Evolutionary conservation across 2,329 filamentous ascomycete species (phyloP).

Genomic region (Aspergillus latus): DNA sequence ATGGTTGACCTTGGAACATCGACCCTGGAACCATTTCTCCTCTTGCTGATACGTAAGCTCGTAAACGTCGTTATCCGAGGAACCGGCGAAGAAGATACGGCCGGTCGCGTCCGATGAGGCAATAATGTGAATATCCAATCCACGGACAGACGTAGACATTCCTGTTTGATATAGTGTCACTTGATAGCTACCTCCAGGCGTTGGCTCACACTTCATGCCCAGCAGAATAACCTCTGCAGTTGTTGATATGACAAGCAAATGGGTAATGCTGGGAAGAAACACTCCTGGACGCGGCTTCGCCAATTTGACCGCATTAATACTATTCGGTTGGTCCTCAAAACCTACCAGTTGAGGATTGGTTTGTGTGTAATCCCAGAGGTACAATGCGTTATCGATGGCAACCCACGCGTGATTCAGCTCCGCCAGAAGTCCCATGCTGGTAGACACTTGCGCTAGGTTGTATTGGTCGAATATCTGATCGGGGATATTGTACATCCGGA

Average conservation of each 20-base stretch:
- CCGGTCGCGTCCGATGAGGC: conserved; percentile 74
- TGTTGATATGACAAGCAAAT: conserved; percentile 87
- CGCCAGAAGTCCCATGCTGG: conserved; percentile 93
- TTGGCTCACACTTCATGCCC: conserved; percentile 70
- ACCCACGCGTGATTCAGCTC: conserved; percentile 96
- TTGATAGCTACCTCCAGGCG: conserved; percentile 65
- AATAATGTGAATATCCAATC: conserved; percentile 74
- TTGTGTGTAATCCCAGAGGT: conserved; percentile 96
- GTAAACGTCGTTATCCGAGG: conserved; percentile 79
- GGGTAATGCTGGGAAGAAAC: conserved; percentile 80
- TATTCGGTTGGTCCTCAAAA: conserved; percentile 83
- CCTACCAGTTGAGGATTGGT: conserved; percentile 89
- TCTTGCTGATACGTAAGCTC: conserved; percentile 96
- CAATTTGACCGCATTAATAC: conserved; percentile 87
- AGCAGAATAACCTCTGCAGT: conserved; percentile 80
- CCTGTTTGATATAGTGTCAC: conserved; percentile 85
- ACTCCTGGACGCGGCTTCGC: conserved; percentile 82
- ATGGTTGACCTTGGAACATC: conserved; percentile 86
- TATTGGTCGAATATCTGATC: conserved; percentile 91
- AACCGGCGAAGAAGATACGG: conserved; percentile 88
- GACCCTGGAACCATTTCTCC: conserved; percentile 91
- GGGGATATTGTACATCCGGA: conserved; percentile 83
- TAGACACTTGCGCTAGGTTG: conserved; percentile 80
- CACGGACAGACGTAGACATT: conserved; percentile 75
- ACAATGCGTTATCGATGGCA: conserved; percentile 90